Percentiles rank a stretch among this genome's conserved stretches.
These are phyloP conservation scores for Peltaster fructicola DNA, from an alignment of 2,329 filamentous ascomycete genomes.

Conservation along the genomic window DNA sequence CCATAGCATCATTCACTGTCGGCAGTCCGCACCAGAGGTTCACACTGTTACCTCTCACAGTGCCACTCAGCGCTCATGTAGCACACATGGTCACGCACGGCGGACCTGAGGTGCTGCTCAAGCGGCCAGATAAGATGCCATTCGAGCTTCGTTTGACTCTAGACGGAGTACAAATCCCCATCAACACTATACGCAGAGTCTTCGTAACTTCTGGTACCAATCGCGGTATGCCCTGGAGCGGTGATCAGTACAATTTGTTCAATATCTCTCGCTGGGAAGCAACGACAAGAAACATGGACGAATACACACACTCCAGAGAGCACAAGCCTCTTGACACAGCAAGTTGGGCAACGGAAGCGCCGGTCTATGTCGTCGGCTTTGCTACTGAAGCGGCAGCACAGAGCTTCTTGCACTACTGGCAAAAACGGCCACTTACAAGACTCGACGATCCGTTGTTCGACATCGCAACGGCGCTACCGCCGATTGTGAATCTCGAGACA, in stretches of 20 bases:
- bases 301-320: too few species aligned
- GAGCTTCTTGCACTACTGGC: constrained; percentile 35
- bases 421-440: constrained; percentile 26
- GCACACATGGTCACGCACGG: constrained; percentile 19
- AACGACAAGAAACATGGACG: too few species aligned
- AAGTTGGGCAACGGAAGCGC: too few species aligned
- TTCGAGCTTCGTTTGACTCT: constrained; percentile 18
- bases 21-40: constrained; percentile 24
- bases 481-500: constrained; percentile 29
- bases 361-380: constrained; percentile 34
- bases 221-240: constrained; percentile 14
- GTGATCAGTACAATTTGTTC: too few species aligned
- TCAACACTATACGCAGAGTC: constrained; percentile 9
- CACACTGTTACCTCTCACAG: constrained; percentile 19
- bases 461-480: constrained; percentile 20
- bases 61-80: constrained; percentile 19
- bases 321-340: too few species aligned
- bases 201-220: constrained; percentile 11
- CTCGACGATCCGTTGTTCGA: constrained; percentile 7
- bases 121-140: constrained; percentile 13
- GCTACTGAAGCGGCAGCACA: constrained; percentile 35
- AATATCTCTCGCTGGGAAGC: too few species aligned
- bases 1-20: constrained; percentile 32
- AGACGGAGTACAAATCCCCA: constrained; percentile 16
- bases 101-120: constrained; percentile 15